Conservation (phyloP, 805 yeast genomes). For the Metschnikowia rubicola region DNA sequence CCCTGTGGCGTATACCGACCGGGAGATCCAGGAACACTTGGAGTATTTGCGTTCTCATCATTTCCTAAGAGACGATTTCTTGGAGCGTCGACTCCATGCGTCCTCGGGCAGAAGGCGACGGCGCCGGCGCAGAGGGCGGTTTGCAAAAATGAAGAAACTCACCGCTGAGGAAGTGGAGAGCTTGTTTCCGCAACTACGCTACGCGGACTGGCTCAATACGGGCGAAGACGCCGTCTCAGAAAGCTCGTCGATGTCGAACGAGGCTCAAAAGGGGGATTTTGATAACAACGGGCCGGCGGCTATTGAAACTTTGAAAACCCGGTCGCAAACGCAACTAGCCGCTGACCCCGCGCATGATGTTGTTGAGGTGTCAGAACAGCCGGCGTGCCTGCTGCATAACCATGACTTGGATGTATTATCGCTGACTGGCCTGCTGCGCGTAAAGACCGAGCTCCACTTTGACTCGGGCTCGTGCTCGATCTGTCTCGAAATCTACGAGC, state of each 20-base stretch:
- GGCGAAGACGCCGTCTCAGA: conserved; percentile 42
- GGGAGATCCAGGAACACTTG: conserved; percentile 34
- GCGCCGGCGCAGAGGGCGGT: conserved; percentile 39
- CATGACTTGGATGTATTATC: conserved; percentile 1
- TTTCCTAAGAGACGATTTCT: conserved; percentile 28
- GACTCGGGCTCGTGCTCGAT: conserved; percentile 75
- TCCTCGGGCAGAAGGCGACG: conserved; percentile 25
- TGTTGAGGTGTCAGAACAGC: conserved; percentile 4
- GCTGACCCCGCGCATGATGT: background rate
- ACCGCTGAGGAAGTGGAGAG: conserved; percentile 57
- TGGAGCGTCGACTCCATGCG: conserved; percentile 24
- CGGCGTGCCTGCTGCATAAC: background rate
- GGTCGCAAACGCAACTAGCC: background rate
- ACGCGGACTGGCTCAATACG: conserved; percentile 57
- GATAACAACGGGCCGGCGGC: too few relatives aligned
- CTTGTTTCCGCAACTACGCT: conserved; percentile 56
- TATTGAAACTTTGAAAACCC: background rate
- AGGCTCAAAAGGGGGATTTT: too few relatives aligned
- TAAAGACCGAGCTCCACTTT: conserved; percentile 40
- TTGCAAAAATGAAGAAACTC: conserved; percentile 47
- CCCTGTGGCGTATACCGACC: conserved; percentile 17
- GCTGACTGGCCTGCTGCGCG: conserved; percentile 9
- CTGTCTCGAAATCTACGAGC: conserved; percentile 65
- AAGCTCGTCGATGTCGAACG: background rate
- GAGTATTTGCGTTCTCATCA: conserved; percentile 34